Base-by-base conservation (phyloP, 352 stramenopile genomes). In the Pelagophyceae sp. region DNA sequence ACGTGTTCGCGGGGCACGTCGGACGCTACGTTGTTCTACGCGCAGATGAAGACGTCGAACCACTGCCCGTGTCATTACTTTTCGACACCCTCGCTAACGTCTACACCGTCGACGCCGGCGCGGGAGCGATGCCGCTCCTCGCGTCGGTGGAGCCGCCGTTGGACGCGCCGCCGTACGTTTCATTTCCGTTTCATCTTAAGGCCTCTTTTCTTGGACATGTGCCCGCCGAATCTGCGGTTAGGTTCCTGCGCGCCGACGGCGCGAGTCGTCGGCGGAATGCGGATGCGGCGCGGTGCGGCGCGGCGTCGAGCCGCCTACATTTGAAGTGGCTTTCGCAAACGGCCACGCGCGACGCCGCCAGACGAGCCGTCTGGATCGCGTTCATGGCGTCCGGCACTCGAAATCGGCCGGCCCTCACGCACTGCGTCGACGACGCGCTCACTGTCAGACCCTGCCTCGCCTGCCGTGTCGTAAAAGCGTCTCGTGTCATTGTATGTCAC, bases 321-420 rank as follows among this genome's bases (percentile, higher is more conserved):
- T 65, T n/a, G 5, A 2, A 6, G 17, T 33, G 29, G 23, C 58
- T 65, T n/a, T 11, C 11, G 29, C 29, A 37, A 1, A 37, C 29
- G 61, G 61, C 61, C n/a, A 71, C 61, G 61, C 61, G 61, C 29
- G 5, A 71, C 61, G 61, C 61, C 15, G 29, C 33, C n/a, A 27
- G 61, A 3, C 61, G 61, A 3, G 15, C n/a, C 15, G 61, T 38
- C 29, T 71, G 61, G n/a, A n/a, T n/a, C n/a, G n/a, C n/a, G n/a
- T n/a, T n/a, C n/a, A n/a, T n/a, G n/a, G n/a, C n/a, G n/a, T n/a
- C n/a, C n/a, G n/a, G n/a, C n/a, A n/a, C n/a, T n/a, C n/a, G n/a
- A n/a, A n/a, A n/a, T n/a, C n/a, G n/a, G n/a, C n/a, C n/a, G n/a
- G n/a, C n/a, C n/a, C n/a, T n/a, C n/a, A n/a, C n/a, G n/a, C n/a